Conservation (phyloP, 768 basidiomycete species). For the Termitomyces sp. region DNA sequence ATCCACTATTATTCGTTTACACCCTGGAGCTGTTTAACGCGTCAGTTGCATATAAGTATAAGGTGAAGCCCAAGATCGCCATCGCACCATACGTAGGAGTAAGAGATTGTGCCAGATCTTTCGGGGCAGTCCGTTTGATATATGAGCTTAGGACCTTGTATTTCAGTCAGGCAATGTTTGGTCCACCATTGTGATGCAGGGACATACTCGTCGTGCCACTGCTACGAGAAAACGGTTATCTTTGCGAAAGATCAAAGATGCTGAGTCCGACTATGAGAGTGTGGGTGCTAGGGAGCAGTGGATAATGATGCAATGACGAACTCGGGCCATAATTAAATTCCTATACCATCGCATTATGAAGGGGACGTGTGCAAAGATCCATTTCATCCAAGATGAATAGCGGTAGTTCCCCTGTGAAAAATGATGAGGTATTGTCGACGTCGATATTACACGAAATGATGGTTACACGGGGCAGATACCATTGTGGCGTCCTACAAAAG, state of each 20-base stretch:
- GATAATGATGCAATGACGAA: conserved; percentile 18
- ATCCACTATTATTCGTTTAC: conserved; percentile 60
- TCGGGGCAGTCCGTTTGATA: conserved; percentile 43
- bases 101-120: conserved; percentile 37
- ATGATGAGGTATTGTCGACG: neutral
- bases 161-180: neutral
- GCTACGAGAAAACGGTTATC: conserved; percentile 26
- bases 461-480: conserved; percentile 47
- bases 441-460: neutral
- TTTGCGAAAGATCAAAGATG: conserved; percentile 34
- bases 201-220: conserved; percentile 26
- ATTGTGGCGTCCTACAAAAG: conserved; percentile 56
- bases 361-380: conserved; percentile 51
- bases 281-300: neutral
- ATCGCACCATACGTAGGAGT: conserved; percentile 47
- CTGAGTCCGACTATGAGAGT: conserved; percentile 28
- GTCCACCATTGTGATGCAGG: neutral
- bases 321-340: conserved; percentile 40
- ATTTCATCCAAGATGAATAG: conserved; percentile 41
- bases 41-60: neutral
- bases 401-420: conserved; percentile 28
- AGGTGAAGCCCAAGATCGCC: neutral
- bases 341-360: conserved; percentile 42
- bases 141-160: conserved; percentile 35
- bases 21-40: conserved; percentile 38